A percentile compares a stretch with the other conserved stretches of the same genome.
Evolutionary conservation across 805 yeast species (phyloP).

Genomic region (Maudiozyma serrabonitensis): DNA sequence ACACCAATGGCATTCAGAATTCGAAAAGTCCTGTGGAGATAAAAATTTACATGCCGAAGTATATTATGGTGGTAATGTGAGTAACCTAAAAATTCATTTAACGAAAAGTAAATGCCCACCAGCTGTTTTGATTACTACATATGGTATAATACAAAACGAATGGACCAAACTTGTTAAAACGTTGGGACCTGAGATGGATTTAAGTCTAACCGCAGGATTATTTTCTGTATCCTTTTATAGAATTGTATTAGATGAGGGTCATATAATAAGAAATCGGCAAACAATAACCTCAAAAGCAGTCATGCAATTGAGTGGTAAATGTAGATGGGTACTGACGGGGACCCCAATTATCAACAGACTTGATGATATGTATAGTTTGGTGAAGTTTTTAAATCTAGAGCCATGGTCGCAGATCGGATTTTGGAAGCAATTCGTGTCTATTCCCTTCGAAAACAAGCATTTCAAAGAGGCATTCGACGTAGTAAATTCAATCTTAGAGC

Average conservation of each 20-base stretch:
- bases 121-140: constrained; percentile 68
- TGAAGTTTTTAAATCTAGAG: constrained; percentile 64
- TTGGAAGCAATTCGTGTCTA: constrained; percentile 80
- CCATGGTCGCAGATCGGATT: constrained; percentile 83
- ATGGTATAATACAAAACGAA: constrained; percentile 78
- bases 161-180: constrained; percentile 39
- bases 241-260: constrained; percentile 82
- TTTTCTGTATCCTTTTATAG: constrained; percentile 68
- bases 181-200: constrained; percentile 1
- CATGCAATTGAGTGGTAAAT: constrained; percentile 48
- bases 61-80: constrained; percentile 65
- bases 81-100: constrained; percentile 40
- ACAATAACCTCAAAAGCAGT: constrained; percentile 76
- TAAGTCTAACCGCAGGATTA: constrained; percentile 39
- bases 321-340: constrained; percentile 85
- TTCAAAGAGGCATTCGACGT: constrained; percentile 67
- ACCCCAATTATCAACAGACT: constrained; percentile 85
- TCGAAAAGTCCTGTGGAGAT: constrained; percentile 44
- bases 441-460: constrained; percentile 70
- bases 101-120: constrained; percentile 43
- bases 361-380: constrained; percentile 75
- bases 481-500: constrained; percentile 78
- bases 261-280: constrained; percentile 68
- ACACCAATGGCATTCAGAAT: constrained; percentile 88
- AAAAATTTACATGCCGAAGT: constrained; percentile 40